Evolutionary conservation across 2,329 filamentous ascomycete species (phyloP), one percentile per base, ranked within the genome.

Genomic region (Stylonectria norvegica): DNA sequence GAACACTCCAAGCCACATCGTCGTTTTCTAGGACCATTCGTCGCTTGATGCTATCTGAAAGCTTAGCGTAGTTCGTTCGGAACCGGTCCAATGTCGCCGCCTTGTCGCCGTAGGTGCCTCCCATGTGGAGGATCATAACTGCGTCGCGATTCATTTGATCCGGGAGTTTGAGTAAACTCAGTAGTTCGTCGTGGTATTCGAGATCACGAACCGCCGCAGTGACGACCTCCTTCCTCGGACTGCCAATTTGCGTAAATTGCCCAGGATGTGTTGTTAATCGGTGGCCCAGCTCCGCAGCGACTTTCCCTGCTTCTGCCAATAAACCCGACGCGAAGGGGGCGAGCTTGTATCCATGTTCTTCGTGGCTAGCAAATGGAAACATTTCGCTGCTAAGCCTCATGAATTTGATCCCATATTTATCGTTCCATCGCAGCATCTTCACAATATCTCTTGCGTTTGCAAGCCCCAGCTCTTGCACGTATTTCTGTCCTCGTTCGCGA

Each of bases 281-380:
- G 61, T 97, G 91, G 1, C 87, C 86, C 4, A 91, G 69, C 62
- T 90, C 77, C 9, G 79, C 85, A 5, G 88, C 83, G 3, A 94
- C 79, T 54, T 71, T 81, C 1, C 91, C 91, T 6, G 79, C 87
- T 50, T 90, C 83, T 3, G 78, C 83, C 8, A 97, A 71, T 0
- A 78, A 81, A 11, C 89, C 83, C 0, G 86, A 79, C 0, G 90
- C 91, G 60, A 96, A 96, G 0, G 86, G 84, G 0, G 81, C 83
- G 10, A 97, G 73, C 52, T 80, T 85, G 63, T 97, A 97, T 0
- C 90, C 91, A 50, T 95, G 85, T 47, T 88, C 85, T 17, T 78
- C 76, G 57, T 97, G 91, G 49, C 87, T 94, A 2, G 91, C 91
- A 61, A 96, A 96, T 0, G 91, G 91, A 50, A 97, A 97, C 86